These are phyloP conservation scores for Botryotinia globosa DNA, from an alignment of 2,329 filamentous ascomycete species.

Conservation along the genomic window DNA sequence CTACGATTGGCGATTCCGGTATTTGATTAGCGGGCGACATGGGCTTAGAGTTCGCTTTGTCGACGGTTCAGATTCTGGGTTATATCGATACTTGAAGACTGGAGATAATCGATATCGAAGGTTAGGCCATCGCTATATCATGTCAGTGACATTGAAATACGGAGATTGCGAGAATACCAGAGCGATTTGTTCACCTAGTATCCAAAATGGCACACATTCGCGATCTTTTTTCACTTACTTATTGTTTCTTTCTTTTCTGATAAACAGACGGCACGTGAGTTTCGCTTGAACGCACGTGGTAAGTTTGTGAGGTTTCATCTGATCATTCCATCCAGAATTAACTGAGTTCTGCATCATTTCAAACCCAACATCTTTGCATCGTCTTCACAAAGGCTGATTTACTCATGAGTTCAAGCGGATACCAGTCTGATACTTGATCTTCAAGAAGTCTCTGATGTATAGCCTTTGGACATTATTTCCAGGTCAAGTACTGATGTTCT, in stretches of 20 bases:
- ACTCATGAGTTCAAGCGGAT: too few species aligned
- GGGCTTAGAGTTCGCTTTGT: neutral
- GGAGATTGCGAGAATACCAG: too few species aligned
- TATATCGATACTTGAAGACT: neutral
- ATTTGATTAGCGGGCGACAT: neutral
- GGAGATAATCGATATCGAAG: neutral
- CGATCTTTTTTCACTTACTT: neutral
- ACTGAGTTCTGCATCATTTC: neutral
- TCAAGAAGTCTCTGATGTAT: neutral
- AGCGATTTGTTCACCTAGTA: neutral
- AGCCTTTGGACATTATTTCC: neutral
- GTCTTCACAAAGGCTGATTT: neutral
- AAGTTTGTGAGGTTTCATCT: neutral
- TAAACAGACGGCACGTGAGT: neutral
- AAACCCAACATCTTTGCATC: neutral
- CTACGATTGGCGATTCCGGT: neutral
- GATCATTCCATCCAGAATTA: neutral
- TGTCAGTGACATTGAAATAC: neutral
- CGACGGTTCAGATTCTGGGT: neutral
- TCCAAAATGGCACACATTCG: neutral
- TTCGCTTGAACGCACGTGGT: neutral
- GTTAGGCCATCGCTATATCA: neutral
- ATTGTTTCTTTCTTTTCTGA: neutral
- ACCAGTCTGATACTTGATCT: neutral
- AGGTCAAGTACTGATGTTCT: neutral